Percentiles rank a stretch among this genome's conserved stretches.
Evolutionary conservation across 176 grass and related monocot species (phyloP).

Genomic region (Poa pratensis): DNA sequence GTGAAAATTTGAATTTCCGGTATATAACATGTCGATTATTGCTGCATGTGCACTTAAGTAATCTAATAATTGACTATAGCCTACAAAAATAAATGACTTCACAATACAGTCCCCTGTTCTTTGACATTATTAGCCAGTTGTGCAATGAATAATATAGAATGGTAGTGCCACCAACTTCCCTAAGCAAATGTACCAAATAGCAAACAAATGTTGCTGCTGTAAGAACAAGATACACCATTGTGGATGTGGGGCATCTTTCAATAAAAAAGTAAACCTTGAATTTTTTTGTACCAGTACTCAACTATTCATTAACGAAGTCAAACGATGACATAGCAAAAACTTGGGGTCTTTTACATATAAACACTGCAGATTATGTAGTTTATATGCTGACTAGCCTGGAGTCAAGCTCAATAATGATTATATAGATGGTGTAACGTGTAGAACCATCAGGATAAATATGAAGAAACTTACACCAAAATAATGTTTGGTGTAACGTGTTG

Average conservation of each 20-base stretch:
- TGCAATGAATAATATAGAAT: neutral
- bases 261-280: constrained; percentile 2
- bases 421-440: neutral
- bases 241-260: neutral
- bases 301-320: constrained; percentile 28
- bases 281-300: neutral
- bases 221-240: neutral
- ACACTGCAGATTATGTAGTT: constrained; percentile 28
- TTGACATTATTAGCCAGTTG: constrained; percentile 20
- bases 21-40: neutral
- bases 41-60: neutral
- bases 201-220: neutral
- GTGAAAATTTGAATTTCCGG: neutral
- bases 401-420: constrained; percentile 13
- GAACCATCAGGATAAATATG: neutral
- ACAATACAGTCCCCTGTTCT: neutral
- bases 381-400: neutral
- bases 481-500: constrained; percentile 12
- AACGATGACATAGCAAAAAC: constrained; percentile 6
- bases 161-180: neutral
- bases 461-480: neutral
- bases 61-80: constrained; percentile 25
- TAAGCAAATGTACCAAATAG: constrained; percentile 17
- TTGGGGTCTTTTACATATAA: neutral
- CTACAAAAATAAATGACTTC: neutral